These are phyloP conservation scores for Naganishia sp. DNA, from an alignment of 1,284 basidiomycete species.

Conservation along the genomic window DNA sequence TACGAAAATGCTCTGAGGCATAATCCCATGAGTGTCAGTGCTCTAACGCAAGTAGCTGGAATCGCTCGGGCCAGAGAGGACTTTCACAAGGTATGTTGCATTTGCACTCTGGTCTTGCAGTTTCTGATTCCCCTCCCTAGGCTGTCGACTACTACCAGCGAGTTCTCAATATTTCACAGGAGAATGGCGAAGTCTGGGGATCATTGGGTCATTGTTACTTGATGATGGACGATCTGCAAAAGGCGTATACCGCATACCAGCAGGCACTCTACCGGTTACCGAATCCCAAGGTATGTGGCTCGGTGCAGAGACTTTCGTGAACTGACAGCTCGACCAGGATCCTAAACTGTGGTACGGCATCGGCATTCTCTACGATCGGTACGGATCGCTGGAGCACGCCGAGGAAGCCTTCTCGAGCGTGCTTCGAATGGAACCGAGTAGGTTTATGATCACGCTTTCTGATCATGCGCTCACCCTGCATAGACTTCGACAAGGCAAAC, in stretches of 20 bases:
- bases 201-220: conserved; percentile 95
- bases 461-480: conserved; percentile 32
- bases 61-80: conserved; percentile 61
- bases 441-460: conserved; percentile 33
- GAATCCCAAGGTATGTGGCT: conserved; percentile 75
- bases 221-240: conserved; percentile 98
- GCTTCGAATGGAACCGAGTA: conserved; percentile 93
- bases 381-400: conserved; percentile 96
- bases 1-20: conserved; percentile 91
- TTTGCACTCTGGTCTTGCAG: neutral
- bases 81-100: conserved; percentile 50
- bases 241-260: conserved; percentile 98
- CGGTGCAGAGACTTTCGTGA: neutral
- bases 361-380: conserved; percentile 96
- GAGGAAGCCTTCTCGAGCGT: conserved; percentile 98
- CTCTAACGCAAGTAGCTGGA: conserved; percentile 80
- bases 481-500: conserved; percentile 97
- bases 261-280: conserved; percentile 94
- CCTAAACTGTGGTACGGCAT: conserved; percentile 99
- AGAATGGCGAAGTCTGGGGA: conserved; percentile 93
- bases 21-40: conserved; percentile 82
- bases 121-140: conserved; percentile 53
- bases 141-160: conserved; percentile 94
- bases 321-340: conserved; percentile 62
- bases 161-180: conserved; percentile 80